phyloP scores from a whole-genome alignment of 176 grass and related monocot genomes.

The Melocanna baccifera region DNA sequence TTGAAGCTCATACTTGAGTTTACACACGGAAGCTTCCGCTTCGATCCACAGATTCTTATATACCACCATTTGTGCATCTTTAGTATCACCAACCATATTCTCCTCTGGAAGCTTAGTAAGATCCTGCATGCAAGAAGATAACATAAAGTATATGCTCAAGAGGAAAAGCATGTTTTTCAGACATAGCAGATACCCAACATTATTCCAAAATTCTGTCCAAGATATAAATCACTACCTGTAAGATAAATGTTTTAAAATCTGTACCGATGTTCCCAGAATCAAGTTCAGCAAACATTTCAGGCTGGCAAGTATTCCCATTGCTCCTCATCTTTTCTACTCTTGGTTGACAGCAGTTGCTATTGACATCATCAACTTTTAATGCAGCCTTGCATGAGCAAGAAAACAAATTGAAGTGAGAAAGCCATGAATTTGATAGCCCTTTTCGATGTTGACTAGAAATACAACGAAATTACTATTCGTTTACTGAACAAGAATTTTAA shows the following conservation, averaged over 20 bases:
- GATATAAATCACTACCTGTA: slow-evolving; percentile 31
- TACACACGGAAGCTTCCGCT: slow-evolving; percentile 58
- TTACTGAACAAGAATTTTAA: neutral
- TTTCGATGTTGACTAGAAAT: neutral
- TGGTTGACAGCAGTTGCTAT: neutral
- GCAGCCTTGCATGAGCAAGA: slow-evolving; percentile 11
- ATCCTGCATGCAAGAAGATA: slow-evolving; percentile 37
- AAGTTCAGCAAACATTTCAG: slow-evolving; percentile 22
- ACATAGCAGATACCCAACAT: neutral
- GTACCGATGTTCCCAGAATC: neutral
- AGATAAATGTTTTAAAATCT: slow-evolving; percentile 33
- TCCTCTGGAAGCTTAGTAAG: slow-evolving; percentile 38
- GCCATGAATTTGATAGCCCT: neutral
- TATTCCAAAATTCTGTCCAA: neutral
- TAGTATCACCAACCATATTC: slow-evolving; percentile 16
- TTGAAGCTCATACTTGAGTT: slow-evolving; percentile 70
- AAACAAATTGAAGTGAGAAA: slow-evolving; percentile 2
- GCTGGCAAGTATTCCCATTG: slow-evolving; percentile 2
- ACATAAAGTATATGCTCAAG: neutral
- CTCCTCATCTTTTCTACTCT: neutral
- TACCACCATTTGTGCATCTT: slow-evolving; percentile 32
- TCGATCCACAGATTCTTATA: slow-evolving; percentile 72
- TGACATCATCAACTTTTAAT: neutral
- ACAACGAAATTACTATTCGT: neutral
- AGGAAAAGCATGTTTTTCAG: neutral